A percentile compares a stretch with the other conserved stretches of the same genome.
Evolutionary conservation across 176 grass and related monocot species (phyloP).

Genomic region (Rhynchospora pubera): DNA sequence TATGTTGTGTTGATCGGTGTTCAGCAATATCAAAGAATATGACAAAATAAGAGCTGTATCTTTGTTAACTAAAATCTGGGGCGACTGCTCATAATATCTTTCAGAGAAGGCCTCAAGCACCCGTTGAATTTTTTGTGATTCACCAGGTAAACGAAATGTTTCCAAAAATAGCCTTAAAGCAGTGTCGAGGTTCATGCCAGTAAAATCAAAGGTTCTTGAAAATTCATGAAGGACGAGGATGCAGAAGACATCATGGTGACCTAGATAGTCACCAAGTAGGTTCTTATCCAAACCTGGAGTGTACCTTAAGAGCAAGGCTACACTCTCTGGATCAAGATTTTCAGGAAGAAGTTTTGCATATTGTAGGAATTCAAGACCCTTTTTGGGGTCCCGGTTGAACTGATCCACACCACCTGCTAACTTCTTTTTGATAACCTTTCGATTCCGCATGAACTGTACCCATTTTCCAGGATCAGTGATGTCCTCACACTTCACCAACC

Average conservation of each 20-base stretch:
- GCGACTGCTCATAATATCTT: conserved; percentile 90
- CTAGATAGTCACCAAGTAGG: conserved; percentile 87
- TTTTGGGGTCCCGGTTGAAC: conserved; percentile 89
- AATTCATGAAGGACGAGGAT: conserved; percentile 87
- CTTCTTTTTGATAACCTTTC: conserved; percentile 82
- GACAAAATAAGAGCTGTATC: conserved; percentile 86
- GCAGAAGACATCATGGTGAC: conserved; percentile 86
- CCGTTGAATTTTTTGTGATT: conserved; percentile 98
- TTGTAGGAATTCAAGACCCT: conserved; percentile 92
- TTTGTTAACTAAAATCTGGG: conserved; percentile 73
- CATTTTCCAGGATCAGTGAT: conserved; percentile 60
- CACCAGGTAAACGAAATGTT: conserved; percentile 91
- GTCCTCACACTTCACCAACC: conserved; percentile 64
- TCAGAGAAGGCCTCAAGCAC: conserved; percentile 96
- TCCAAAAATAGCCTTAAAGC: conserved; percentile 92
- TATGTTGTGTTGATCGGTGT: conserved; percentile 95
- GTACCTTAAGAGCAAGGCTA: conserved; percentile 83
- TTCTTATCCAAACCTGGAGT: conserved; percentile 85
- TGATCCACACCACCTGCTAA: conserved; percentile 80
- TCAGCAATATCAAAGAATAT: conserved; percentile 96
- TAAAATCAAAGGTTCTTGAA: conserved; percentile 86
- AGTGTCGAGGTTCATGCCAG: conserved; percentile 87
- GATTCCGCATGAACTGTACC: conserved; percentile 82
- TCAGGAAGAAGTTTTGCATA: conserved; percentile 82
- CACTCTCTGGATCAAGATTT: conserved; percentile 75